Base-by-base conservation (phyloP, 139 green algal genomes). In the Pleodorina starrii region DNA sequence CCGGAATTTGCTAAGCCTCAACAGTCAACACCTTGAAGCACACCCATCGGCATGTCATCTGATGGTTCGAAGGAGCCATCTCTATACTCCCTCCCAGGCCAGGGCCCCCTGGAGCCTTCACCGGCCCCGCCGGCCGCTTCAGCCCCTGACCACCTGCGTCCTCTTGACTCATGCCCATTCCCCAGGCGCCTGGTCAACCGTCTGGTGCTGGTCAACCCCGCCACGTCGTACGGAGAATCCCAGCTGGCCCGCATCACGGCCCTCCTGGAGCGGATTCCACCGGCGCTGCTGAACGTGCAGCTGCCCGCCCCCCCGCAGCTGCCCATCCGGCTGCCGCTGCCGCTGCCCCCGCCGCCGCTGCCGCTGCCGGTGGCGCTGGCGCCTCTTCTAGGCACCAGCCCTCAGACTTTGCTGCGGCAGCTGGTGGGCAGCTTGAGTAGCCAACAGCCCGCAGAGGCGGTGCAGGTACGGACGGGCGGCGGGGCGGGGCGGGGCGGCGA, bases 151-250 rank as follows among this genome's bases (percentile, higher is more conserved):
- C 14, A 14, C 51, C 14, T 17, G 14, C 51, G 14, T 60, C 51
- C 51, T 60, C 51, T 27, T 17, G 51, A 14, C 14, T 17, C 51
- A 60, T 60, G 14, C 51, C 51, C 51, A 60, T 17, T 17, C 21
- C 16, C 5, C 68, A 89, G 68, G 68, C 27, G 19, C 32, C 35
- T 72, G 40, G 90, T 92, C 12, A 87, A 90, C 78, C 90, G 90
- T 2, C 59, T 92, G n/a, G 90, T 98, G 38, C 93, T 98, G 23
- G 96, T 98, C 72, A 99, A 99, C 94, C 97, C 97, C 1, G 95
- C 97, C 48, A 98, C 97, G 29, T 94, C 85, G 54, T 98, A 96
- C 90, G 25, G 51, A 35, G 46, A 86, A 43, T 96, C 94, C 19
- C 81, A 92, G 12, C 98, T 97, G 93, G 91, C 95, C 7, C 27